These are phyloP conservation scores for Chlamydomonas sphaeroides DNA, from an alignment of 139 green algal genomes.

Conservation along the genomic window DNA sequence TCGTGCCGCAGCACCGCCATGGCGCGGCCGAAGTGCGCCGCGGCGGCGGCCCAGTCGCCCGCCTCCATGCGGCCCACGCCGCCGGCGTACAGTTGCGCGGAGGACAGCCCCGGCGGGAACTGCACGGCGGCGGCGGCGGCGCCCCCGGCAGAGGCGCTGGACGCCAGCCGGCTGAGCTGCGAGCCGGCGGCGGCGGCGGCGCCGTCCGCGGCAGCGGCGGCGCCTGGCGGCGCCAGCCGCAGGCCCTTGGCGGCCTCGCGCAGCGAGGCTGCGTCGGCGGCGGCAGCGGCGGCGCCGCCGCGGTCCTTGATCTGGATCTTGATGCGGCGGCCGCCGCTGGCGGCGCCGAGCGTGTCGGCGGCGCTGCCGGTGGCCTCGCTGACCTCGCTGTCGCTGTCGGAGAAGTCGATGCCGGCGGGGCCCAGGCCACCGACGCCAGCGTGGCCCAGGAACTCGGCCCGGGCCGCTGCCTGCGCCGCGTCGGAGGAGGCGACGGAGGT, in stretches of 20 bases:
- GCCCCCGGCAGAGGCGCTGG: not conserved
- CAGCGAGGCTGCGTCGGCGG: not conserved
- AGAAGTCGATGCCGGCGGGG: slow-evolving; percentile 8
- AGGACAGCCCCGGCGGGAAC: slow-evolving; percentile 31
- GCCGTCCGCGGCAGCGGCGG: not conserved
- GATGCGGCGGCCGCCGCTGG: not conserved
- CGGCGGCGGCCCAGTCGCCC: slow-evolving; percentile 35
- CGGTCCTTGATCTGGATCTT: slow-evolving; percentile 34
- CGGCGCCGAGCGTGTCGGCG: not conserved
- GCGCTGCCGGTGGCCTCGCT: not conserved
- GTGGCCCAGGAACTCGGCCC: slow-evolving; percentile 13
- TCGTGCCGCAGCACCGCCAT: slow-evolving; percentile 33
- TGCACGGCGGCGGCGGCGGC: not conserved
- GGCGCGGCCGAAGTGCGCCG: slow-evolving; percentile 29
- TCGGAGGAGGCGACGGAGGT: slow-evolving; percentile 17
- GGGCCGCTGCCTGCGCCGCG: slow-evolving; percentile 15
- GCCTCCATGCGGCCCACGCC: slow-evolving; percentile 41
- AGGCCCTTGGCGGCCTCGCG: not conserved
- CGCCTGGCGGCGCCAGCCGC: not conserved
- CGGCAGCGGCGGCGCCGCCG: not conserved
- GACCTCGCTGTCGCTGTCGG: not conserved
- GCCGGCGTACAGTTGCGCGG: slow-evolving; percentile 24
- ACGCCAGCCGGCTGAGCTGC: not conserved
- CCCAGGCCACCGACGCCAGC: not conserved
- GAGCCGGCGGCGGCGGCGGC: not conserved